phyloP scores from a whole-genome alignment of 2,329 filamentous ascomycete species.

The Aspergillus sergii region DNA sequence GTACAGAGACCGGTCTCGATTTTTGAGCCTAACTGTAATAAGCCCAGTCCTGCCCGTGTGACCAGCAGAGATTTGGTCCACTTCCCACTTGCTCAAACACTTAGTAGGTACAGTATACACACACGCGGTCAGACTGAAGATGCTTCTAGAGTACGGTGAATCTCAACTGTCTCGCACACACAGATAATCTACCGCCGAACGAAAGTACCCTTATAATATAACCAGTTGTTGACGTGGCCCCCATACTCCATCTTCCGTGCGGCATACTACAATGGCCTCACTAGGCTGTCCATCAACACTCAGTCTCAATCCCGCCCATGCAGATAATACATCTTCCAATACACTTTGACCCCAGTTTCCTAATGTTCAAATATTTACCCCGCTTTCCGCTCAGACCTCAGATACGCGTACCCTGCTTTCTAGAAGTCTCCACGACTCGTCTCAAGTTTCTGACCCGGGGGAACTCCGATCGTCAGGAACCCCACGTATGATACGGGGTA shows the following conservation, averaged over 20 bases:
- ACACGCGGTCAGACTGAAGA: background rate
- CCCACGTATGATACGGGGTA: background rate
- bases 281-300: background rate
- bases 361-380: background rate
- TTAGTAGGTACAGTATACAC: background rate
- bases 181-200: background rate
- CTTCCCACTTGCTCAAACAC: background rate
- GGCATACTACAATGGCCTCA: too few species aligned
- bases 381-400: background rate
- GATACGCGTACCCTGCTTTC: background rate
- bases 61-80: constrained; percentile 12
- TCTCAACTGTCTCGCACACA: background rate
- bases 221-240: background rate
- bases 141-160: background rate
- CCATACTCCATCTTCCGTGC: background rate
- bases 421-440: background rate
- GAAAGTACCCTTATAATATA: background rate
- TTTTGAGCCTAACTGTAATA: background rate
- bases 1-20: background rate
- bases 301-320: background rate
- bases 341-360: background rate
- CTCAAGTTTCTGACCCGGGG: background rate
- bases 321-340: background rate
- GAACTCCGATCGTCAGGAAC: background rate
- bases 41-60: constrained; percentile 10